These are phyloP conservation scores for Suhomyces anneliseae DNA, from an alignment of 1,139 yeast species.

Conservation along the genomic window DNA sequence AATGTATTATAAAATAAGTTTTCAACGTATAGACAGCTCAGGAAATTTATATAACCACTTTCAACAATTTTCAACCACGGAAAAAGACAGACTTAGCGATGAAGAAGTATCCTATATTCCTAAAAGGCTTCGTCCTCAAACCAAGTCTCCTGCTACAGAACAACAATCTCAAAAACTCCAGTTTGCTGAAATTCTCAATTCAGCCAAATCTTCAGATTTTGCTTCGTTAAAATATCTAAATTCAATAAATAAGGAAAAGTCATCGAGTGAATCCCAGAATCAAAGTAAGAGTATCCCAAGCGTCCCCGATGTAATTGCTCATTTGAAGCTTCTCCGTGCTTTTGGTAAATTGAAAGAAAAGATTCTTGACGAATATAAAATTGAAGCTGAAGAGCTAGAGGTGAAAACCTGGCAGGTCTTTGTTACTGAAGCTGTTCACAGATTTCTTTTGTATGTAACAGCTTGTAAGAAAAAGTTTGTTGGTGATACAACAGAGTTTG, in stretches of 20 bases:
- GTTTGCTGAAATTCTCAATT: background rate
- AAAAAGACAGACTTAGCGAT: too few relatives aligned
- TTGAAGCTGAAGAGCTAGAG: constrained; percentile 11
- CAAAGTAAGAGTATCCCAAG: constrained; percentile 9
- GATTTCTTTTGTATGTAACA: constrained; percentile 30
- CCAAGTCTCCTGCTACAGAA: too few relatives aligned
- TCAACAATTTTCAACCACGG: too few relatives aligned
- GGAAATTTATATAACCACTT: too few relatives aligned
- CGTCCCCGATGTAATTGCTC: constrained; percentile 21
- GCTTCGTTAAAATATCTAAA: background rate
- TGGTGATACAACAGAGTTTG: background rate
- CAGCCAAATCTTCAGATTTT: background rate
- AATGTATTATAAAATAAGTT: too few relatives aligned
- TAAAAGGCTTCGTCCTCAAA: too few relatives aligned
- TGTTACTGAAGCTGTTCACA: constrained; percentile 28
- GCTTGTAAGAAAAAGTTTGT: constrained; percentile 13
- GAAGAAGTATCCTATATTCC: too few relatives aligned
- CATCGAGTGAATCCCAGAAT: background rate
- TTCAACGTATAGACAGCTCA: too few relatives aligned
- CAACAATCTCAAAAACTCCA: too few relatives aligned
- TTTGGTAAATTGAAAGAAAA: constrained; percentile 24
- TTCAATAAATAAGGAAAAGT: background rate
- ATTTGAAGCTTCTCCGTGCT: constrained; percentile 32
- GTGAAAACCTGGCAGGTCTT: constrained; percentile 28
- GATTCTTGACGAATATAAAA: constrained; percentile 11